phyloP scores from a whole-genome alignment of 768 basidiomycete genomes.

The Lentinula lateritia region DNA sequence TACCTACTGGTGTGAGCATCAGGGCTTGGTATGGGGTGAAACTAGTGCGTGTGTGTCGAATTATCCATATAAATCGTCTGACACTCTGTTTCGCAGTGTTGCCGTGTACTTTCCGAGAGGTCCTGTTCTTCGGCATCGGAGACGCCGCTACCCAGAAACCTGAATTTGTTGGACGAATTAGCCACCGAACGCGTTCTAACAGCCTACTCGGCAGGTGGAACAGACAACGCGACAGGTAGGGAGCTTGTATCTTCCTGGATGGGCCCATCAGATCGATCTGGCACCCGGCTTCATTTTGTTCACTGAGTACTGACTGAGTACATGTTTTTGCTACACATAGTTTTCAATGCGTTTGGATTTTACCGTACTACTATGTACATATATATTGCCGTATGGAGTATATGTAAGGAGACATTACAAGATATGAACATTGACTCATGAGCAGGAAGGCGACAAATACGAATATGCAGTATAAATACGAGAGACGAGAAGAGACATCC shows the following conservation, averaged over 20 bases:
- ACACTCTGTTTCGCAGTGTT: conserved; percentile 38
- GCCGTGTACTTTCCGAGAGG: conserved; percentile 44
- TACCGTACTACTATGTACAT: not conserved
- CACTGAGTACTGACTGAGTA: not conserved
- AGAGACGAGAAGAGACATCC: not conserved
- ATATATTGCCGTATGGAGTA: not conserved
- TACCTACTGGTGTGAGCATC: conserved; percentile 53
- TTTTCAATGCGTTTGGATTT: no score
- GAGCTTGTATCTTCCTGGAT: conserved; percentile 44
- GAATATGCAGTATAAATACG: not conserved
- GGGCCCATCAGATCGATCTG: conserved; percentile 9
- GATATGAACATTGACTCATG: no score
- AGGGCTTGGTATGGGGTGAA: conserved; percentile 85
- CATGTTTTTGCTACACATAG: no score
- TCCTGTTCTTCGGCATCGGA: conserved; percentile 47
- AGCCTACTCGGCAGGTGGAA: conserved; percentile 46
- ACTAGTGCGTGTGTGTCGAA: conserved; percentile 42
- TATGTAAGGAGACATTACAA: no score
- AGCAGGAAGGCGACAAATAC: no score
- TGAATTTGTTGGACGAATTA: conserved; percentile 60
- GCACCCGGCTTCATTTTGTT: not conserved
- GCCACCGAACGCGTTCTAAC: conserved; percentile 67
- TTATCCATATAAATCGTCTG: not conserved
- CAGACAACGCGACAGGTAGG: conserved; percentile 32
- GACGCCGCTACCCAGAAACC: conserved; percentile 49